Conservation (phyloP, 805 yeast genomes). For the Starmerella riodocensis region DNA sequence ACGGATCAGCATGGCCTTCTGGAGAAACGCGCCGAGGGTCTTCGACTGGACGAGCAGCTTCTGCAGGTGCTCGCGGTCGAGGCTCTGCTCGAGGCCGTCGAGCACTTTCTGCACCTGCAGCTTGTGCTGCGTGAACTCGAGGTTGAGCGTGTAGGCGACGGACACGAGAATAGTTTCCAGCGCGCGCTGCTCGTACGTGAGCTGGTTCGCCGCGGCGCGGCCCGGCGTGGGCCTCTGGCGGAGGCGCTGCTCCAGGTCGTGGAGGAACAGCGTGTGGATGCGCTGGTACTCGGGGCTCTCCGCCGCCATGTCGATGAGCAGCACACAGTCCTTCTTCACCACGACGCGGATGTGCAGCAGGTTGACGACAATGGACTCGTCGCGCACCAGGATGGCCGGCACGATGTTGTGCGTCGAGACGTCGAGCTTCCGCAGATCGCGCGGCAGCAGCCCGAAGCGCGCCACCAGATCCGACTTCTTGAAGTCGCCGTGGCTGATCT, state of each 20-base stretch:
- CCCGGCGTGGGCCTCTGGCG: slow-evolving; percentile 32
- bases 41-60: slow-evolving; percentile 73
- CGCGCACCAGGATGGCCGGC: slow-evolving; percentile 74
- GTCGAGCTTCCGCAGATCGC: slow-evolving; percentile 84
- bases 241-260: slow-evolving; percentile 61
- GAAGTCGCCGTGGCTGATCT: slow-evolving; percentile 56
- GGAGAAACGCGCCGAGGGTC: slow-evolving; percentile 67
- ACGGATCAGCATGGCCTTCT: slow-evolving; percentile 68
- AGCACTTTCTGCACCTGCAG: slow-evolving; percentile 63
- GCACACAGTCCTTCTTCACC: slow-evolving; percentile 63
- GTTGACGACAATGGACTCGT: slow-evolving; percentile 65
- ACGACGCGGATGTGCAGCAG: slow-evolving; percentile 80
- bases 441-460: slow-evolving; percentile 66
- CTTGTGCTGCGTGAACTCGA: slow-evolving; percentile 77
- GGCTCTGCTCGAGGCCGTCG: slow-evolving; percentile 63
- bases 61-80: slow-evolving; percentile 66
- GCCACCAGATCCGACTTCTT: slow-evolving; percentile 60
- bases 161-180: slow-evolving; percentile 74
- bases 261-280: slow-evolving; percentile 62
- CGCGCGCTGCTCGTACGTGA: slow-evolving; percentile 86
- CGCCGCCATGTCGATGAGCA: slow-evolving; percentile 58
- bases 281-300: slow-evolving; percentile 42
- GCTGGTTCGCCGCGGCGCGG: slow-evolving; percentile 29
- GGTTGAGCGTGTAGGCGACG: slow-evolving; percentile 61
- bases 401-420: slow-evolving; percentile 69